Evolutionary conservation across 306 rosid genomes (phyloP).

Genomic region (Vigna unguiculata): DNA sequence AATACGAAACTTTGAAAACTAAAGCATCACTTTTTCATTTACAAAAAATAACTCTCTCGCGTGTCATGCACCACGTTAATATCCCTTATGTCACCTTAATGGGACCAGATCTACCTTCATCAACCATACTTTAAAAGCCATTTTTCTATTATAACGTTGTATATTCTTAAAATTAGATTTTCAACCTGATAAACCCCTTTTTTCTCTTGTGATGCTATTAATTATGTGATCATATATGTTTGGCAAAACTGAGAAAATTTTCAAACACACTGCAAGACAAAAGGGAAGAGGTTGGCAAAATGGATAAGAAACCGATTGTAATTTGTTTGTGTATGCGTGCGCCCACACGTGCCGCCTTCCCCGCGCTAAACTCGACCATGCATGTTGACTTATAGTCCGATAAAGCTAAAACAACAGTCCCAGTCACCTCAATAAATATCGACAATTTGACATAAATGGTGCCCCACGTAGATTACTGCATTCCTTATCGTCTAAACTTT

Average conservation of each 20-base stretch:
- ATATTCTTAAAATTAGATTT: neutral
- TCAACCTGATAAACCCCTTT: neutral
- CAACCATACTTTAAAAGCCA: conserved; percentile 1
- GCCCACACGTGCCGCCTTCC: conserved; percentile 46
- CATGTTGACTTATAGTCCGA: conserved; percentile 49
- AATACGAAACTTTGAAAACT: neutral
- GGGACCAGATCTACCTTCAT: conserved; percentile 37
- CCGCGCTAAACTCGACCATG: conserved; percentile 40
- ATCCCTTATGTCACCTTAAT: conserved; percentile 6
- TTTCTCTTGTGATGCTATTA: neutral
- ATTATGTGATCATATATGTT: conserved; percentile 5
- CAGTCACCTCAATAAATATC: conserved; percentile 34
- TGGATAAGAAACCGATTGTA: conserved; percentile 30
- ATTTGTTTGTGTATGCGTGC: neutral
- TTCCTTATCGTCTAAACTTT: conserved; percentile 48
- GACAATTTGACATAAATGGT: conserved; percentile 22
- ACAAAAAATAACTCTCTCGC: conserved; percentile 22
- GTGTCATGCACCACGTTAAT: conserved; percentile 36
- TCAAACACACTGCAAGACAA: neutral
- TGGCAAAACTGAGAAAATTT: conserved; percentile 6
- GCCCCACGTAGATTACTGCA: conserved; percentile 35
- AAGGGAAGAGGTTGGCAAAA: conserved; percentile 22
- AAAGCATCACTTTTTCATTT: conserved; percentile 33
- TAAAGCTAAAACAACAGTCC: conserved; percentile 35
- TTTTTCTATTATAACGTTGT: neutral